phyloP scores from a whole-genome alignment of 1,139 yeast species.

The Kodamaea suecica region DNA sequence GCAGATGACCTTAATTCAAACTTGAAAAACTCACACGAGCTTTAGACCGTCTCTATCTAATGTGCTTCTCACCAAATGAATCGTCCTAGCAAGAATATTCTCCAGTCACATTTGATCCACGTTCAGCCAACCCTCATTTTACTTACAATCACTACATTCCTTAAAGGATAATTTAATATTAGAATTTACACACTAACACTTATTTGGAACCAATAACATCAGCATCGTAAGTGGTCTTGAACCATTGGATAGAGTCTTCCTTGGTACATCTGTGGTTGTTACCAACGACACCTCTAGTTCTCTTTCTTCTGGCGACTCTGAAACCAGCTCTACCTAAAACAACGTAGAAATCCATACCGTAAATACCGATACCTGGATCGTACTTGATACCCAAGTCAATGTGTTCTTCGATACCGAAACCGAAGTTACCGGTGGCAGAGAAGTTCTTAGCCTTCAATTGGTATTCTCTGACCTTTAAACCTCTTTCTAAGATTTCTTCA shows the following conservation, averaged over 20 bases:
- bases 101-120: too few relatives aligned
- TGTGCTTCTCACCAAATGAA: too few relatives aligned
- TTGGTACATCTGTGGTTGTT: conserved; percentile 87
- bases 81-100: too few relatives aligned
- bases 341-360: conserved; percentile 99
- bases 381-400: conserved; percentile 99
- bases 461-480: conserved; percentile 99
- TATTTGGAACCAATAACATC: conserved; percentile 80
- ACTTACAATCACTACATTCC: neutral
- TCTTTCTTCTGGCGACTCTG: conserved; percentile 99
- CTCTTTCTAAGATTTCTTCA: conserved; percentile 99
- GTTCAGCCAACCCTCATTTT: too few relatives aligned
- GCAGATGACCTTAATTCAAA: too few relatives aligned
- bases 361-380: conserved; percentile 99
- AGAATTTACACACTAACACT: conserved; percentile 17
- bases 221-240: conserved; percentile 99
- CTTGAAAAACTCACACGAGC: too few relatives aligned
- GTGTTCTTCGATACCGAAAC: conserved; percentile 99
- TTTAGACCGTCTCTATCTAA: too few relatives aligned
- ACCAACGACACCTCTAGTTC: conserved; percentile 87
- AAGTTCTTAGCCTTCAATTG: conserved; percentile 93
- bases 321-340: conserved; percentile 99
- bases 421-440: conserved; percentile 99
- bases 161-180: neutral
- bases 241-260: conserved; percentile 97